Base-by-base conservation (phyloP, 331 rosid genomes). In the Dryas integrifolia region DNA sequence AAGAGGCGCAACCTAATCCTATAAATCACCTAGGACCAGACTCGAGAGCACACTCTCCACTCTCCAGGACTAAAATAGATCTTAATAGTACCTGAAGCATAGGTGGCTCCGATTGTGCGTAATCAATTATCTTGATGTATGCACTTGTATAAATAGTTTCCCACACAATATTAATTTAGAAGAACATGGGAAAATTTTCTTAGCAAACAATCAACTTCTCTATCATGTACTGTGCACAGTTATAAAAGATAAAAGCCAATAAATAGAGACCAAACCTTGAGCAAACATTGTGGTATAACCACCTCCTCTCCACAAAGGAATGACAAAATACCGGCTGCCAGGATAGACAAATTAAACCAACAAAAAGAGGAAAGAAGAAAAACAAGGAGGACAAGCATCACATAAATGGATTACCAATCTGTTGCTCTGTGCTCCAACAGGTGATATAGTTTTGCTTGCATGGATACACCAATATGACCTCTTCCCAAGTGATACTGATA, bases 401-500 rank as follows among this genome's bases (percentile, higher is more conserved):
- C 38, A 69, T 21, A 78, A 57, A 69, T 68, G 16, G 40, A 73
- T 79, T 91, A 94, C 98, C 97, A 94, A 61, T 87, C 88, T 5
- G 83, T 81, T 66, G 98, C 91, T 82, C 98, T 85, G 47, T 84
- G 92, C 82, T 88, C 96, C 85, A 94, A 76, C 75, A 94, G 76
- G 84, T 84, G 67, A 83, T 87, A 88, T 47, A 94, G 96, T 15
- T 87, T 89, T 41, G 96, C 89, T 67, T 85, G 89, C 96, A 94
- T 89, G 24, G 96, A 58, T 44, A 85, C 84, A 62, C 96, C 96
- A 69, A 91, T 79, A 77, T 94, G 97, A 58, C 96, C 96, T 83
- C 97, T 92, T 82, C 97, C 98, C 78, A 94, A 77, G 82, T 94
- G 96, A 83, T 88, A 89, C 96, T 91, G 89, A 69, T 48, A 88